Percentiles rank a stretch among this genome's conserved stretches.
phyloP scores from a whole-genome alignment of 1,284 basidiomycete genomes.

The Porogramme epimiltina region DNA sequence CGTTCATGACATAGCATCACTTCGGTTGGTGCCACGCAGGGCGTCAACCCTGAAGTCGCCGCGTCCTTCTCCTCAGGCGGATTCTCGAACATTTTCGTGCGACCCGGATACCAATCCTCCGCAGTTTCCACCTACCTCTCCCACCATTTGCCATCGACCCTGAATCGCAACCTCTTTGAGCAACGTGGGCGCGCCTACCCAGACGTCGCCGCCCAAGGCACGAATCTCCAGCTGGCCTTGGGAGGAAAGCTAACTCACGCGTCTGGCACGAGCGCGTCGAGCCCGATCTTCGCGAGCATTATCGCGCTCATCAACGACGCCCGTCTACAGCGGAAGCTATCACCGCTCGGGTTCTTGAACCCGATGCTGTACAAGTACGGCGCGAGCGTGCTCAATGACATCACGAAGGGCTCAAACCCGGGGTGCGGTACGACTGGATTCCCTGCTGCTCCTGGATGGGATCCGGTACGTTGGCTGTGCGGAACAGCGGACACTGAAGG shows the following conservation, averaged over 20 bases:
- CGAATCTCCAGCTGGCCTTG: slow-evolving; percentile 54
- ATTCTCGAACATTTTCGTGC: slow-evolving; percentile 49
- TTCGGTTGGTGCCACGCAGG: slow-evolving; percentile 56
- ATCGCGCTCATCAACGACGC: slow-evolving; percentile 62
- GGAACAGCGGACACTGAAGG: background rate
- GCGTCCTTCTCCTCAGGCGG: slow-evolving; percentile 51
- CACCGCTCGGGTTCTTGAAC: slow-evolving; percentile 62
- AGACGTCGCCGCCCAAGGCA: slow-evolving; percentile 20
- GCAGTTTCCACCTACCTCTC: slow-evolving; percentile 33
- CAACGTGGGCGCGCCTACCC: slow-evolving; percentile 25
- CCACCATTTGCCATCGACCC: slow-evolving; percentile 30
- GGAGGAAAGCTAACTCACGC: slow-evolving; percentile 44
- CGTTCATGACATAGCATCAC: slow-evolving; percentile 51
- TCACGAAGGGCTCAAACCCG: slow-evolving; percentile 48
- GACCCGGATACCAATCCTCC: slow-evolving; percentile 37
- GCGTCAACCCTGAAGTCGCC: slow-evolving; percentile 34
- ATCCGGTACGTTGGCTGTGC: background rate
- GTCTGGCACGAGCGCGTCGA: slow-evolving; percentile 60
- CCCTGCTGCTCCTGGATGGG: background rate
- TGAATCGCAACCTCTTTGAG: slow-evolving; percentile 38
- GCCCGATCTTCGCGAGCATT: slow-evolving; percentile 59
- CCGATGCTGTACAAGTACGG: slow-evolving; percentile 53
- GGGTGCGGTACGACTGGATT: slow-evolving; percentile 39
- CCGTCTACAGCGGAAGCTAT: slow-evolving; percentile 45
- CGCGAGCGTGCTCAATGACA: slow-evolving; percentile 53